Conservation (phyloP, 1,284 basidiomycete species). For the Malassezia slooffiae region DNA sequence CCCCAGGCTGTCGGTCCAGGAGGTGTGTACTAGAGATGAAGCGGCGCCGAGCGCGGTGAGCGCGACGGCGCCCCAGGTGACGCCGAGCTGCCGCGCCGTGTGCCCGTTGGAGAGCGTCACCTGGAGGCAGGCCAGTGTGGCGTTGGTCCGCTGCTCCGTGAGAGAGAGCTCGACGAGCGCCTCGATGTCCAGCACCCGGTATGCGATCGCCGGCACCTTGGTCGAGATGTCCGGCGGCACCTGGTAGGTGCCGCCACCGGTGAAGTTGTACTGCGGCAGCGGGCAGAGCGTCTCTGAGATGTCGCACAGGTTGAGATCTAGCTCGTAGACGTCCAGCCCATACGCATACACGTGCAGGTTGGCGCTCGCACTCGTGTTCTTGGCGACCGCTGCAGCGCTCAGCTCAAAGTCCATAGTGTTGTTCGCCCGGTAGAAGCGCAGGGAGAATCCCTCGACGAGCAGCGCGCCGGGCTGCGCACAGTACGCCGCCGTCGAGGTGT, state of each 20-base stretch:
- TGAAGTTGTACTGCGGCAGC: constrained; percentile 41
- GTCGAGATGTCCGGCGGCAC: constrained; percentile 54
- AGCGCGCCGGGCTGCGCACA: constrained; percentile 38
- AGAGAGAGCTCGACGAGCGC: constrained; percentile 74
- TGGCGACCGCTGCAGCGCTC: constrained; percentile 30
- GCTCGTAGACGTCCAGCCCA: constrained; percentile 34
- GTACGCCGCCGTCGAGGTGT: constrained; percentile 39
- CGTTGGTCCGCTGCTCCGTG: constrained; percentile 53
- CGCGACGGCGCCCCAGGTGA: constrained; percentile 65
- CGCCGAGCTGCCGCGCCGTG: constrained; percentile 63
- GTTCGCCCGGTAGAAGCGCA: constrained; percentile 35
- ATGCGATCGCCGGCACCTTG: constrained; percentile 67
- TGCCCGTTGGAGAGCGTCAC: constrained; percentile 82
- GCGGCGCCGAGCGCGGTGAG: constrained; percentile 61
- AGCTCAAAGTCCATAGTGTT: constrained; percentile 39
- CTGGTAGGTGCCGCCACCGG: constrained; percentile 59
- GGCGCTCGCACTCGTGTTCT: constrained; percentile 22
- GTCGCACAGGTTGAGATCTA: constrained; percentile 38
- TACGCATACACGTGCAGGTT: constrained; percentile 38
- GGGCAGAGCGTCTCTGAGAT: constrained; percentile 39
- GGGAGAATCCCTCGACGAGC: constrained; percentile 29
- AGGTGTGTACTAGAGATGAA: constrained; percentile 60
- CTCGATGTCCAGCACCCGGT: constrained; percentile 78
- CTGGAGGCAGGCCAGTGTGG: constrained; percentile 76
- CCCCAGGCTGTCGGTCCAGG: constrained; percentile 40